A percentile compares a stretch with the other conserved stretches of the same genome.
Evolutionary conservation across 1,139 yeast species (phyloP).

Genomic region (Diutina sp.): DNA sequence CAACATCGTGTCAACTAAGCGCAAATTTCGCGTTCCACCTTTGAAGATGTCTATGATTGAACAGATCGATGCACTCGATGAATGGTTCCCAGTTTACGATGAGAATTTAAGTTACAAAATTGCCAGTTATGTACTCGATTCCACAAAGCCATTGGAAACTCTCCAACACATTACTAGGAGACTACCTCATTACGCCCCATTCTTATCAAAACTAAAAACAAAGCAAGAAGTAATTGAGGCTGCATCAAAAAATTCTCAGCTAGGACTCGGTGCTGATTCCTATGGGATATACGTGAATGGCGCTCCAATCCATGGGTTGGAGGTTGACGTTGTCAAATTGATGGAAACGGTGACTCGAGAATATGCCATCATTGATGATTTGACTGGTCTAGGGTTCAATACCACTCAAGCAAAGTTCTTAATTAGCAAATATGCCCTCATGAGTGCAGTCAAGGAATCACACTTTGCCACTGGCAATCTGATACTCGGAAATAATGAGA

Average conservation of each 20-base stretch:
- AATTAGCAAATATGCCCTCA: slow-evolving; percentile 32
- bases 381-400: slow-evolving; percentile 24
- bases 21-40: slow-evolving; percentile 3
- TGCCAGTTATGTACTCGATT: slow-evolving; percentile 24
- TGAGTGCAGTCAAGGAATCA: slow-evolving; percentile 21
- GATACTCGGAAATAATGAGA: slow-evolving; percentile 22
- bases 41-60: slow-evolving; percentile 6
- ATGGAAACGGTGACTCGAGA: slow-evolving; percentile 25
- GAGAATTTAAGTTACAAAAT: slow-evolving; percentile 25
- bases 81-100: slow-evolving; percentile 13
- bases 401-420: slow-evolving; percentile 22
- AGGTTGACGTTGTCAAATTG: slow-evolving; percentile 32
- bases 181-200: slow-evolving; percentile 38
- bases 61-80: slow-evolving; percentile 8
- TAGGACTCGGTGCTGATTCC: slow-evolving; percentile 24
- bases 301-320: slow-evolving; percentile 30
- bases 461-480: slow-evolving; percentile 22
- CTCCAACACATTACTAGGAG: slow-evolving; percentile 29
- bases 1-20: background rate
- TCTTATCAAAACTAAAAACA: slow-evolving; percentile 9
- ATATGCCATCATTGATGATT: slow-evolving; percentile 13
- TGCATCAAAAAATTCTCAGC: slow-evolving; percentile 14
- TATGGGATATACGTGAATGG: slow-evolving; percentile 55
- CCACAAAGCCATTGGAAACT: slow-evolving; percentile 13
- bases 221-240: slow-evolving; percentile 12